Evolutionary conservation across 2,329 filamentous ascomycete species (phyloP).

Genomic region (Verticillium tricorpus): DNA sequence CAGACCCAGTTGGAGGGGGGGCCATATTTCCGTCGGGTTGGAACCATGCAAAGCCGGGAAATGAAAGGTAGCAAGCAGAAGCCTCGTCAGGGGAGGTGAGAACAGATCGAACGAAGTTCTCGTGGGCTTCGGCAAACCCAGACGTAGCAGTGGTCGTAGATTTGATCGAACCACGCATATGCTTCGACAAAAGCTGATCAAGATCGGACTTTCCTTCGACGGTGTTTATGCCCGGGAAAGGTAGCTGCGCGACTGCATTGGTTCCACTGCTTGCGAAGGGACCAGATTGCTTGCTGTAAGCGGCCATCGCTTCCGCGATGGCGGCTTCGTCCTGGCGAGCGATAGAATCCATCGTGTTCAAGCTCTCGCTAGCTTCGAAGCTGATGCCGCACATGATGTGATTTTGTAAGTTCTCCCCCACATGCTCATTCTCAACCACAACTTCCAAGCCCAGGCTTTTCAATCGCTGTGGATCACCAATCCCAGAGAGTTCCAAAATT

Average conservation of each 20-base stretch:
- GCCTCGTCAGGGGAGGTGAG: constrained; percentile 10
- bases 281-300: constrained; percentile 15
- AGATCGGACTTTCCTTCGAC: constrained; percentile 26
- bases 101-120: constrained; percentile 10
- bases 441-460: constrained; percentile 22
- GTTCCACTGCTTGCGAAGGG: constrained; percentile 16
- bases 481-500: constrained; percentile 37
- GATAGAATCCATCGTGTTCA: constrained; percentile 17
- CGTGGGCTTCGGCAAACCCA: constrained; percentile 5
- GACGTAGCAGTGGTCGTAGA: neutral
- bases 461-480: constrained; percentile 30
- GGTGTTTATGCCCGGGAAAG: constrained; percentile 12
- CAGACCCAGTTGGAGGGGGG: constrained; percentile 9
- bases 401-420: constrained; percentile 35
- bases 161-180: neutral
- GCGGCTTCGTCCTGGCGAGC: constrained; percentile 14
- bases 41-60: constrained; percentile 12
- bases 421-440: constrained; percentile 27
- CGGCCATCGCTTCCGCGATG: constrained; percentile 15
- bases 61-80: constrained; percentile 12
- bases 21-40: constrained; percentile 10
- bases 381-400: constrained; percentile 18
- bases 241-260: constrained; percentile 15
- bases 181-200: constrained; percentile 18
- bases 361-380: constrained; percentile 16